Evolutionary conservation across 2,329 filamentous ascomycete genomes (phyloP).

Genomic region (Xylaria sp.): DNA sequence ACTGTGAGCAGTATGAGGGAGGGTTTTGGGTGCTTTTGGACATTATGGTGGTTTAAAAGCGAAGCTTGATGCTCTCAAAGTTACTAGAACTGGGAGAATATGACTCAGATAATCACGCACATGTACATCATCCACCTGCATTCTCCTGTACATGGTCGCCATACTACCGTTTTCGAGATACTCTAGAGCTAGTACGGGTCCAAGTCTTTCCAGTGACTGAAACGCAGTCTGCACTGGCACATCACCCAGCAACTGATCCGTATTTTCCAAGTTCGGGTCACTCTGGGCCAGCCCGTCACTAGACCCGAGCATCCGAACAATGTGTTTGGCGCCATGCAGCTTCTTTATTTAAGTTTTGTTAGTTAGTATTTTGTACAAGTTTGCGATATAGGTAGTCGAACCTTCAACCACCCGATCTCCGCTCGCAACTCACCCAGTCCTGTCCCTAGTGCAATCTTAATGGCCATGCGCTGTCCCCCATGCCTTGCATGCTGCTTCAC

Average conservation of each 20-base stretch:
- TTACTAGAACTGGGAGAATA: not conserved
- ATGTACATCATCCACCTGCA: not conserved
- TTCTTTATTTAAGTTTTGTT: not conserved
- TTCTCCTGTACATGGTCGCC: not conserved
- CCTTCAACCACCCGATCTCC: constrained; percentile 13
- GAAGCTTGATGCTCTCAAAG: not conserved
- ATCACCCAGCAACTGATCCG: too few species aligned
- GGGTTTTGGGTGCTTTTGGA: not conserved
- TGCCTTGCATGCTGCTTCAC: not conserved
- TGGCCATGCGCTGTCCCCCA: not conserved
- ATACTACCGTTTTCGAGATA: constrained; percentile 14
- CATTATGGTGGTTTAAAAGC: not conserved
- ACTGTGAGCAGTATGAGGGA: not conserved
- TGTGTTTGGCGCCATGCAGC: constrained; percentile 11
- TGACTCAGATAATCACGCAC: not conserved
- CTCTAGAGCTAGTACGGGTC: constrained; percentile 10
- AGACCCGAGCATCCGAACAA: constrained; percentile 5
- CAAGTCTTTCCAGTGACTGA: constrained; percentile 1
- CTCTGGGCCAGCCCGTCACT: not conserved
- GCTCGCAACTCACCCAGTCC: not conserved
- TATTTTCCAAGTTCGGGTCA: too few species aligned
- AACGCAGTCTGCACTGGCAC: not conserved
- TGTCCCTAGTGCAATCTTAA: not conserved
- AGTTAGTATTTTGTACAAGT: not conserved
- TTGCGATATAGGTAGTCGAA: not conserved